Base-by-base conservation (phyloP, 2,329 filamentous ascomycete species). In the Trichoderma guizhouense region DNA sequence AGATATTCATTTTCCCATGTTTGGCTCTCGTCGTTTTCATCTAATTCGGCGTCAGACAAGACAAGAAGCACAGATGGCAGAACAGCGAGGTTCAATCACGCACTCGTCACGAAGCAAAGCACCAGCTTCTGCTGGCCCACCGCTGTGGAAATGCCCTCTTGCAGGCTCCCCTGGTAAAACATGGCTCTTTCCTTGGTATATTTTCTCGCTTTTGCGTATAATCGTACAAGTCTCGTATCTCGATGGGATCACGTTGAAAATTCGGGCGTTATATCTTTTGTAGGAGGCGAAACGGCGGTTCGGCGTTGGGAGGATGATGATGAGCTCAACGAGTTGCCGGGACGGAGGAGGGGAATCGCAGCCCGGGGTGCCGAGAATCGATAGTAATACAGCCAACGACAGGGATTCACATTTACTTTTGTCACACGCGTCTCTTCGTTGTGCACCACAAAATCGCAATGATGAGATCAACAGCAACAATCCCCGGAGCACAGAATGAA, bases 61-160 rank as follows among this genome's bases (percentile, higher is more conserved):
- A 30, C 14, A 66, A 39, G 12, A 14, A 4, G 6, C 28, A 43
- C 5, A 64, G 14, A 15, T 47, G 24, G 12, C 21, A 1, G 18
- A n/a, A n/a, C 12, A 43, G 43, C 6, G n/a, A 7, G 1, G 9
- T 39, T 53, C 9, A 30, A 21, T 30, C 74, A 75, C 84, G 75
- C 81, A 94, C 93, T 91, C 78, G 90, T 89, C 36, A 97, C 91
- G 81, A 98, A 97, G 82, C 94, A 97, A 34, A 93, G 88, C 0
- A 98, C 92, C 21, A 92, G 86, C 81, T 95, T 97, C 72, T 89
- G 85, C 79, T 95, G 86, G 73, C 89, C 87, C 7, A 98, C 86
- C 14, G 95, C 94, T 24, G 88, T 85, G 36, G 88, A 86, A 76
- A 98, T 97, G 72, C 93, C 95, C 77, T 92, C 91, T 77, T 97